Conservation (phyloP, 179 eudicot species). For the Carnegiea gigantea region DNA sequence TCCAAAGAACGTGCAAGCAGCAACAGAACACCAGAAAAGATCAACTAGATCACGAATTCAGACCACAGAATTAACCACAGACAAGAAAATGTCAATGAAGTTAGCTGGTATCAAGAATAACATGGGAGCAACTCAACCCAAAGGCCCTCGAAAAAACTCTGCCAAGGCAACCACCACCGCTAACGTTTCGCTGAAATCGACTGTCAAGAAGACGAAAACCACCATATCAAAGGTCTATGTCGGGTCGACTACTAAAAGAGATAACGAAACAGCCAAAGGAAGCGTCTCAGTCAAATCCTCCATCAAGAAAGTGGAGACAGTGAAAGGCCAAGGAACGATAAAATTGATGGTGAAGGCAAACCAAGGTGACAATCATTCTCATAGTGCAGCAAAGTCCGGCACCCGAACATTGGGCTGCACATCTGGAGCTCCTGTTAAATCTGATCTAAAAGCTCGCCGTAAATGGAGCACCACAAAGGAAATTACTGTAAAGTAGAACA, state of each 20-base stretch:
- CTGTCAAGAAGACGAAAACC: constrained; percentile 28
- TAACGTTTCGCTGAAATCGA: constrained; percentile 25
- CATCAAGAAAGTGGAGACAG: constrained; percentile 14
- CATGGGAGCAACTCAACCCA: constrained; percentile 25
- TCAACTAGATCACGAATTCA: constrained; percentile 18
- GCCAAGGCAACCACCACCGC: constrained; percentile 19
- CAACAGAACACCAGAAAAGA: constrained; percentile 18
- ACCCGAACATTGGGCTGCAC: not conserved
- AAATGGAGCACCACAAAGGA: constrained; percentile 32
- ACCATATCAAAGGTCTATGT: constrained; percentile 25
- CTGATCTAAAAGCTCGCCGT: constrained; percentile 27
- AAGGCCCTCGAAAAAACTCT: constrained; percentile 13
- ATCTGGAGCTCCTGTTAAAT: constrained; percentile 6
- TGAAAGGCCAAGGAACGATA: constrained; percentile 16
- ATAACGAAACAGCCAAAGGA: constrained; percentile 10
- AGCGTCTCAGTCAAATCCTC: constrained; percentile 8
- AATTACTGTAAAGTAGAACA: not conserved
- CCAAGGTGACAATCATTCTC: constrained; percentile 10
- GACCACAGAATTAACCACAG: constrained; percentile 20
- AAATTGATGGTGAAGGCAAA: constrained; percentile 12
- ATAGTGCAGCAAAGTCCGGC: constrained; percentile 10
- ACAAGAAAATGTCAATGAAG: constrained; percentile 23
- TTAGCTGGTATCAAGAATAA: constrained; percentile 13
- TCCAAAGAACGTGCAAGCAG: constrained; percentile 22
- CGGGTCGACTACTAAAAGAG: constrained; percentile 8